Base-by-base conservation (phyloP, 2,329 filamentous ascomycete genomes). In the Sphaerulina populicola region DNA sequence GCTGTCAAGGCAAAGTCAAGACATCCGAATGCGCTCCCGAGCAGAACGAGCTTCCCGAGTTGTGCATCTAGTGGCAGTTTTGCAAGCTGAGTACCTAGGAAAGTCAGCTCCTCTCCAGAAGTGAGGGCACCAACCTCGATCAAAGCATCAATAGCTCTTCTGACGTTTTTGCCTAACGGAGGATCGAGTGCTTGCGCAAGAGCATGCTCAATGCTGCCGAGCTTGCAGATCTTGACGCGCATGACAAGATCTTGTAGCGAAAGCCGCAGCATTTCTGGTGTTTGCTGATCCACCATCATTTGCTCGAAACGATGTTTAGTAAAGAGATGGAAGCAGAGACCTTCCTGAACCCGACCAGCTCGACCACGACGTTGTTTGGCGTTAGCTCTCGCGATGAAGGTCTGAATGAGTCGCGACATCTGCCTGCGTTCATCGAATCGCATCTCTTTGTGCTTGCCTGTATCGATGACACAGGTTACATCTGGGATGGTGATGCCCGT, bases 401-500 rank as follows among this genome's bases (percentile, higher is more conserved):
- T 89, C 66, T 97, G 91, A 31, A 95, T 85, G 15, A 98, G 77
- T 18, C 88, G 80, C 1, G 91, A 97, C 31, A 98, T 76, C 64
- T 98, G 93, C 51, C 89, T 79, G 49, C 87, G 81, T 71, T 98
- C 93, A 64, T 98, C 91, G 62, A 94, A 97, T 27, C 91, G 75
- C 91, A 96, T 96, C 69, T 95, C 91, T 59, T 94, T 89, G 69
- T 97, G 91, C 69, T 95, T 97, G 51, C 93, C 93, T 0, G 89
- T 90, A 68, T 98, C 93, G 52, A 98, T 86, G 41, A 98, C 93
- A 61, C 90, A 95, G 0, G 93, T 97, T 29, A 98, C 88, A 66
- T 98, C 93, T 1, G 93, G 93, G 58, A 98, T 98, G 0, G 93
- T 98, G 64, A 98, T 95, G 73, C 93, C 93, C 0, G 93, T 98